These are phyloP conservation scores for Paramecium pentaurelia DNA, from an alignment of 73 alveolate species.

Conservation along the genomic window DNA sequence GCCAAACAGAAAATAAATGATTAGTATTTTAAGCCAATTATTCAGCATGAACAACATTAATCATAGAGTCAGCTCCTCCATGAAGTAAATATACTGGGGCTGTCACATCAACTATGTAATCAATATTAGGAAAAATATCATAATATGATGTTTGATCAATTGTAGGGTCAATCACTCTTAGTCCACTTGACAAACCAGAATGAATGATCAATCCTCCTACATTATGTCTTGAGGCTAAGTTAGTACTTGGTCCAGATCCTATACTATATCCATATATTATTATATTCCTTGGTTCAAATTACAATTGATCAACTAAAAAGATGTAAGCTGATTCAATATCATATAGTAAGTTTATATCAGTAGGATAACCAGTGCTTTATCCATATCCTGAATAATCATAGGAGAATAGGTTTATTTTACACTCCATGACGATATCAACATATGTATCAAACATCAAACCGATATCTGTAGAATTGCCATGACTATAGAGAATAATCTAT, in stretches of 20 bases:
- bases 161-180: constrained; percentile 40
- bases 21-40: background rate
- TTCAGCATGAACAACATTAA: constrained; percentile 44
- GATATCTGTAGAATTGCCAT: constrained; percentile 74
- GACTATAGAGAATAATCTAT: constrained; percentile 67
- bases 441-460: constrained; percentile 65
- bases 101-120: background rate
- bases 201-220: constrained; percentile 60
- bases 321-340: constrained; percentile 70
- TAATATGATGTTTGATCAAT: background rate
- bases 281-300: constrained; percentile 23
- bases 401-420: constrained; percentile 53
- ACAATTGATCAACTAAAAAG: constrained; percentile 17
- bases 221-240: constrained; percentile 44
- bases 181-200: constrained; percentile 56
- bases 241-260: constrained; percentile 62
- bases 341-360: constrained; percentile 48
- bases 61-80: constrained; percentile 57
- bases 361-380: constrained; percentile 68
- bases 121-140: constrained; percentile 52
- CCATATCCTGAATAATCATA: constrained; percentile 79
- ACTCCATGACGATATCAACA: constrained; percentile 50
- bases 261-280: constrained; percentile 54
- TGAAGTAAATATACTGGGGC: constrained; percentile 49
- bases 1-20: constrained; percentile 29